These are phyloP conservation scores for Cordyceps javanica DNA, from an alignment of 2,329 filamentous ascomycete genomes.

Conservation along the genomic window DNA sequence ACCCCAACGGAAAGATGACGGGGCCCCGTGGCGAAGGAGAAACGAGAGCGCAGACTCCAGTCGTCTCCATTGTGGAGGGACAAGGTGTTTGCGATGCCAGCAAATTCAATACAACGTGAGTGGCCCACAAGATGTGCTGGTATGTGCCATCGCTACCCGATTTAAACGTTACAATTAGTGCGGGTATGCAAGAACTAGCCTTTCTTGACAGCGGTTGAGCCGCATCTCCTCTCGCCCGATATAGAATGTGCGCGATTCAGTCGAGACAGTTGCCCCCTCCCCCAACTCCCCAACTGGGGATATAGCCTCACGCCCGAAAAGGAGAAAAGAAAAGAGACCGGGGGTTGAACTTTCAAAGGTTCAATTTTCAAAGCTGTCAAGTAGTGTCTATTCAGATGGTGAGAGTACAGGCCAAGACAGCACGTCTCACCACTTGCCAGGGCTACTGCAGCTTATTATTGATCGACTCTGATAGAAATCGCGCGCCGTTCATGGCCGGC, in stretches of 20 bases:
- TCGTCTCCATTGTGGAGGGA: conserved; percentile 7
- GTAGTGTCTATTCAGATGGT: not conserved
- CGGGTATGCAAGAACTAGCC: conserved; percentile 4
- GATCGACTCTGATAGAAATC: not conserved
- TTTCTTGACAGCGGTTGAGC: conserved; percentile 2
- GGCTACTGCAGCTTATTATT: not conserved
- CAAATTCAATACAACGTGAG: conserved; percentile 1
- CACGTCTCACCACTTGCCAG: not conserved
- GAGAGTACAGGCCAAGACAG: too few species aligned
- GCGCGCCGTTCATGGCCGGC: conserved; percentile 16
- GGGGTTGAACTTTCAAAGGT: not conserved
- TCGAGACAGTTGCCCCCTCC: not conserved
- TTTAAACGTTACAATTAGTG: conserved; percentile 13
- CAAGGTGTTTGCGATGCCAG: not conserved
- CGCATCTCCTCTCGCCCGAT: conserved; percentile 8
- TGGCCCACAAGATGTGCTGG: not conserved
- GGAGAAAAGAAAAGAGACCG: not conserved
- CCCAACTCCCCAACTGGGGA: not conserved
- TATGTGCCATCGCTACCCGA: conserved; percentile 4
- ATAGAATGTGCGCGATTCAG: conserved; percentile 8
- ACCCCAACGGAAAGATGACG: conserved; percentile 4
- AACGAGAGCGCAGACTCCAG: not conserved
- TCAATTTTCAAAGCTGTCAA: not conserved
- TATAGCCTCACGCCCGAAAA: not conserved
- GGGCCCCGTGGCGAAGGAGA: conserved; percentile 6